Evolutionary conservation across 352 stramenopile species (phyloP).

Genomic region (Phytophthora sojae): DNA sequence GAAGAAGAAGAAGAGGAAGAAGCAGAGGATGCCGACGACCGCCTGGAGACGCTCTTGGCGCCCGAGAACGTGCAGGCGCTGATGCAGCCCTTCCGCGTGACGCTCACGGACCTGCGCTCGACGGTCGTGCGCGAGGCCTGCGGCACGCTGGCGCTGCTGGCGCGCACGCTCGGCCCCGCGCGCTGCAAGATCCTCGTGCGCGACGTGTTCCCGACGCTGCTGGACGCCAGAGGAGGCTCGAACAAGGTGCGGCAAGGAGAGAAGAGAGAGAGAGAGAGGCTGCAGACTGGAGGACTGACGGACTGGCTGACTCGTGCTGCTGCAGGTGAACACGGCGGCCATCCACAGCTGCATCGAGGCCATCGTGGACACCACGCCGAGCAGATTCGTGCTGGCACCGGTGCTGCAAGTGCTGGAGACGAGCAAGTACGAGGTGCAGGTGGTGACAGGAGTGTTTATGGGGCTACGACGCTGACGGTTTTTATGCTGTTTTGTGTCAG

Average conservation of each 20-base stretch:
- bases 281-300: no score
- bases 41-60: constrained; percentile 38
- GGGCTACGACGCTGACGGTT: constrained; percentile 1
- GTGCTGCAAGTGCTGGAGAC: constrained; percentile 50
- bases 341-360: constrained; percentile 64
- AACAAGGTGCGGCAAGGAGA: constrained; percentile 51
- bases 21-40: not conserved
- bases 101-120: constrained; percentile 62
- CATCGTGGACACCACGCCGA: constrained; percentile 52
- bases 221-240: constrained; percentile 56
- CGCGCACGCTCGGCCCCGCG: constrained; percentile 39
- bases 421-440: constrained; percentile 53
- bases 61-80: constrained; percentile 63
- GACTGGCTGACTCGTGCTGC: no score
- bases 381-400: constrained; percentile 57
- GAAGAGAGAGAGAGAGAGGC: no score
- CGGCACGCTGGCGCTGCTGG: constrained; percentile 52
- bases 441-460: not conserved
- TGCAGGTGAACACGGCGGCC: constrained; percentile 51
- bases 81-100: constrained; percentile 65
- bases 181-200: constrained; percentile 65
- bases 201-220: constrained; percentile 68
- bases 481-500: constrained; percentile 21
- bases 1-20: not conserved
- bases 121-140: constrained; percentile 73